phyloP scores from a whole-genome alignment of 345 rosid genomes.

The Ceriops zippeliana region DNA sequence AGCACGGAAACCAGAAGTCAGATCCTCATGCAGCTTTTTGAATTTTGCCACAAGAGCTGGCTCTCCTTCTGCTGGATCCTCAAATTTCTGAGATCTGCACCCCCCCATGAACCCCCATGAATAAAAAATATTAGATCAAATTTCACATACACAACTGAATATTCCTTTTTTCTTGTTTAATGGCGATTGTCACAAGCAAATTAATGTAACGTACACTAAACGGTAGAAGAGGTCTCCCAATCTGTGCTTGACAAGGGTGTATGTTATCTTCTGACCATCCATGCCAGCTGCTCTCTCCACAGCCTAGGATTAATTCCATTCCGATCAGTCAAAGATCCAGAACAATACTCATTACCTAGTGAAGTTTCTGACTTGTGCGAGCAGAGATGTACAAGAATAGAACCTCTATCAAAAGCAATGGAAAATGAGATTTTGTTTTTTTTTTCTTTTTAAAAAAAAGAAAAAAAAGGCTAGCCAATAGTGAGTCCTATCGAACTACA shows the following conservation, averaged over 20 bases:
- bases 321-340: neutral
- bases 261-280: slow-evolving; percentile 99
- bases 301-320: slow-evolving; percentile 45
- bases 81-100: slow-evolving; percentile 97
- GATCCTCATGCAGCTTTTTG: slow-evolving; percentile 81
- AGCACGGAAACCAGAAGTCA: slow-evolving; percentile 90
- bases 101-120: neutral
- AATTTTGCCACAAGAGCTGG: slow-evolving; percentile 77
- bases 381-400: neutral
- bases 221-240: slow-evolving; percentile 98
- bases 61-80: slow-evolving; percentile 99
- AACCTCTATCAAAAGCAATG: neutral
- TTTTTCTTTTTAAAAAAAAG: no score
- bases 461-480: no score
- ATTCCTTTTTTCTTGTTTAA: no score
- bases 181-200: neutral
- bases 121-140: neutral
- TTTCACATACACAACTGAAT: neutral
- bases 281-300: slow-evolving; percentile 98
- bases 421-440: no score
- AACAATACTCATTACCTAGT: neutral
- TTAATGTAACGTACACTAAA: slow-evolving; percentile 64
- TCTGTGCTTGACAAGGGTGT: slow-evolving; percentile 90
- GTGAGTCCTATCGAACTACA: no score
- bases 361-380: neutral